A percentile compares a stretch with the other conserved stretches of the same genome.
phyloP scores from a whole-genome alignment of 1,284 basidiomycete species.

The Trichosporon sp. region DNA sequence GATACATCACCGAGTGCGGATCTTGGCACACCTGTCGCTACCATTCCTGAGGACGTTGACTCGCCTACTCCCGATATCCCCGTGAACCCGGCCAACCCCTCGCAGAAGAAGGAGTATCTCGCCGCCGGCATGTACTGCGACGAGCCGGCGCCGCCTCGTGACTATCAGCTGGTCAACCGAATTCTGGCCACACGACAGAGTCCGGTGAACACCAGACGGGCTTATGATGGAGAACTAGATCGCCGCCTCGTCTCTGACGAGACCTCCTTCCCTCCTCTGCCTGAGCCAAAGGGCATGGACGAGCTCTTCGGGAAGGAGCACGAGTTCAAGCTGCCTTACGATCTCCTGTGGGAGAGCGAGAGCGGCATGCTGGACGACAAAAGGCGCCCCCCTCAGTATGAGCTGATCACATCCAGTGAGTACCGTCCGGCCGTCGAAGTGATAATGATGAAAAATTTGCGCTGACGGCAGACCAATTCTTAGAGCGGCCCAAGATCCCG shows the following conservation, averaged over 20 bases:
- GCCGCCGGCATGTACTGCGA: conserved; percentile 39
- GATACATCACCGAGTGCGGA: not conserved
- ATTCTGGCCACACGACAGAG: conserved; percentile 14
- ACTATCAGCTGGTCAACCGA: conserved; percentile 29
- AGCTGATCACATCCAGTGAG: conserved; percentile 33
- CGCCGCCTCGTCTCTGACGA: not conserved
- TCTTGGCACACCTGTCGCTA: not conserved
- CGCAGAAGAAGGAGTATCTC: conserved; percentile 35
- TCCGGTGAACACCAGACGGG: not conserved
- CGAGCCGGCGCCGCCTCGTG: conserved; percentile 25
- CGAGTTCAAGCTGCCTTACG: conserved; percentile 44
- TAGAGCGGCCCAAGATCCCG: not conserved
- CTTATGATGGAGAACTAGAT: not conserved
- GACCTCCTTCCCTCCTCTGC: conserved; percentile 35
- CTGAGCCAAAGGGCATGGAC: conserved; percentile 33
- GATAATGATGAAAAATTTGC: not conserved
- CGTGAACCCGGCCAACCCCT: conserved; percentile 9
- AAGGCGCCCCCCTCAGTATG: conserved; percentile 41
- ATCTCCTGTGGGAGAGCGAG: conserved; percentile 43
- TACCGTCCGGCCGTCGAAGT: no score
- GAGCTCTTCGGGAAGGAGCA: conserved; percentile 36
- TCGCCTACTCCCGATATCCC: not conserved
- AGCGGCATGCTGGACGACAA: conserved; percentile 43
- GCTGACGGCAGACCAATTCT: conserved; percentile 10
- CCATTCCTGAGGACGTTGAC: not conserved